These are phyloP conservation scores for Brasilioporus rufonigricans DNA, from an alignment of 768 basidiomycete genomes.

Conservation along the genomic window DNA sequence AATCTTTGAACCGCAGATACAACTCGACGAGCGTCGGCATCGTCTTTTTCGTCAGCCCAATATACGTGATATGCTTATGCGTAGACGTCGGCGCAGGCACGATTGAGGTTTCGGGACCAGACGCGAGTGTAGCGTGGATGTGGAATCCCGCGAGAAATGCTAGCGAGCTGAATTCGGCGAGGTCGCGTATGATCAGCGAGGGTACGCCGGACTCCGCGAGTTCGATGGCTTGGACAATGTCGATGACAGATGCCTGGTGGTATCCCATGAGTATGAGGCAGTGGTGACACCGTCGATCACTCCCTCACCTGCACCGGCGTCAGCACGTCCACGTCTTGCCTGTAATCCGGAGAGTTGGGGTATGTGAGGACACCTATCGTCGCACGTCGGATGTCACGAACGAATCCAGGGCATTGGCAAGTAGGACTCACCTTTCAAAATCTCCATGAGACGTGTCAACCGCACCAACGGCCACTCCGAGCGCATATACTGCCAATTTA, in stretches of 20 bases:
- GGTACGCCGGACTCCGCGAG: constrained; percentile 58
- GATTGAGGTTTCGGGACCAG: constrained; percentile 11
- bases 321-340: constrained; percentile 82
- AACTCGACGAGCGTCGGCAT: constrained; percentile 86
- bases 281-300: too few species aligned
- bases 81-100: constrained; percentile 20
- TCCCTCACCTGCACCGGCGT: constrained; percentile 71
- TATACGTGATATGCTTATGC: constrained; percentile 78
- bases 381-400: background rate
- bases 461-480: constrained; percentile 66
- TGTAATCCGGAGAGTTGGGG: constrained; percentile 76
- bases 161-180: constrained; percentile 84
- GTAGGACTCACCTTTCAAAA: constrained; percentile 66
- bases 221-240: constrained; percentile 66
- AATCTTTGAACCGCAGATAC: constrained; percentile 63
- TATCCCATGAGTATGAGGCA: too few species aligned
- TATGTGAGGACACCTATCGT: constrained; percentile 72
- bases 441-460: constrained; percentile 65
- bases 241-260: constrained; percentile 66
- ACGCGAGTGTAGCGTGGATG: constrained; percentile 30
- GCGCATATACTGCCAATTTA: constrained; percentile 44
- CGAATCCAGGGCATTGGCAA: background rate
- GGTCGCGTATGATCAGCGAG: constrained; percentile 76
- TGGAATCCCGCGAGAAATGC: constrained; percentile 83
- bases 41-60: constrained; percentile 82